These are phyloP conservation scores for Ceratocystis smalleyi DNA, from an alignment of 2,329 filamentous ascomycete genomes.

Conservation along the genomic window DNA sequence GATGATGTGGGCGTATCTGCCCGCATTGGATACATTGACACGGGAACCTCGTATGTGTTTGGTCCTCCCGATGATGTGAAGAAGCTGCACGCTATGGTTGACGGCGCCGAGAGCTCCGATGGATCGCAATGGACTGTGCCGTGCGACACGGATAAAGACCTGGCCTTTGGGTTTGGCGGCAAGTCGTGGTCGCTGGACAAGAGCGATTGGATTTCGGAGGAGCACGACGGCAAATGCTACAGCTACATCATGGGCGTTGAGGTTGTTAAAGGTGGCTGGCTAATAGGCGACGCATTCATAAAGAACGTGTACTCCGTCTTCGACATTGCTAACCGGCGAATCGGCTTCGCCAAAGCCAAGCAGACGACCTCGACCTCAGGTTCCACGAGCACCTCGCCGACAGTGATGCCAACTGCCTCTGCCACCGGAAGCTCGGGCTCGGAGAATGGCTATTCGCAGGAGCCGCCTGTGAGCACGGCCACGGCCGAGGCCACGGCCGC, in stretches of 20 bases:
- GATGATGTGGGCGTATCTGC: constrained; percentile 40
- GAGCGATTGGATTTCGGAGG: constrained; percentile 52
- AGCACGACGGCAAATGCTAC: constrained; percentile 35
- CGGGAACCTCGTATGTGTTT: constrained; percentile 67
- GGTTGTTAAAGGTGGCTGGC: constrained; percentile 50
- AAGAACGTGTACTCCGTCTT: constrained; percentile 85
- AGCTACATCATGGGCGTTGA: constrained; percentile 63
- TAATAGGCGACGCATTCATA: constrained; percentile 72
- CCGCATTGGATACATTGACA: constrained; percentile 59
- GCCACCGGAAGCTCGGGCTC: not conserved
- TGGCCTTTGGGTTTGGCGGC: constrained; percentile 55
- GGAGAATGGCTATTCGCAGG: not conserved
- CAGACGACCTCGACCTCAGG: constrained; percentile 10
- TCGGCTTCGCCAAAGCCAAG: constrained; percentile 30
- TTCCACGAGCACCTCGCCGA: constrained; percentile 2
- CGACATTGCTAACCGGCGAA: constrained; percentile 51
- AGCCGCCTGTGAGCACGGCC: not conserved
- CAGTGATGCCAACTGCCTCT: not conserved
- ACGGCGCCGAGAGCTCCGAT: constrained; percentile 40
- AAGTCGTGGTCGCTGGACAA: constrained; percentile 49
- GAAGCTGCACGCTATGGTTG: constrained; percentile 51
- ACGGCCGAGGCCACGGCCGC: not conserved
- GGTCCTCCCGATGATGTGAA: constrained; percentile 52
- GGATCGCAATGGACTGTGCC: constrained; percentile 55
- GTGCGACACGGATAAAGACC: constrained; percentile 45